These are phyloP conservation scores for Boletellus sp. DNA, from an alignment of 768 basidiomycete species.

Conservation along the genomic window DNA sequence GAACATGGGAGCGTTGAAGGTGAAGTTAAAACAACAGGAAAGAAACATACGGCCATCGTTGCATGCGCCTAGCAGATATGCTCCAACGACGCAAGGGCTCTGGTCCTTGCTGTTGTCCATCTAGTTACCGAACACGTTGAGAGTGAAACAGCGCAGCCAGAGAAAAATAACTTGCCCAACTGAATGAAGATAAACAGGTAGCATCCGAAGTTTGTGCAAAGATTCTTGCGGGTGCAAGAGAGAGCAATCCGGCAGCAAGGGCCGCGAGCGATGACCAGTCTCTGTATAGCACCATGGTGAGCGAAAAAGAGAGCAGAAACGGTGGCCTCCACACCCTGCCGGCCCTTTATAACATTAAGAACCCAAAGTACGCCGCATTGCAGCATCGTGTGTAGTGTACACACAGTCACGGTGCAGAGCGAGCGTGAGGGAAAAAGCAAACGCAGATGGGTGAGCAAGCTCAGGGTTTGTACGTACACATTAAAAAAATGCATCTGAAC, in stretches of 20 bases:
- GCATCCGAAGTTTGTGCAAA: conserved; percentile 24
- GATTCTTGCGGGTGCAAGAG: conserved; percentile 9
- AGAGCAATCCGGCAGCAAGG: conserved; percentile 16
- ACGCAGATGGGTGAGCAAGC: background rate
- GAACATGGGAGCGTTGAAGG: conserved; percentile 3
- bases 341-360: background rate
- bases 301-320: background rate
- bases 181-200: conserved; percentile 18
- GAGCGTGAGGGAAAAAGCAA: background rate
- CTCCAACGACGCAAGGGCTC: conserved; percentile 45
- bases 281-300: conserved; percentile 7
- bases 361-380: background rate
- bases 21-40: conserved; percentile 3
- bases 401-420: background rate
- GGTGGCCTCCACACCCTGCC: background rate
- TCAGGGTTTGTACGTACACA: background rate
- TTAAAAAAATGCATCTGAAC: background rate
- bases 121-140: conserved; percentile 8
- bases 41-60: conserved; percentile 38
- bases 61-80: conserved; percentile 42
- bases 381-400: background rate
- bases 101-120: conserved; percentile 43
- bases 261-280: conserved; percentile 16
- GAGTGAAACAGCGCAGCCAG: background rate
- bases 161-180: conserved; percentile 26